Evolutionary conservation across 1,284 basidiomycete genomes (phyloP).

Genomic region (Ustilago esculenta): DNA sequence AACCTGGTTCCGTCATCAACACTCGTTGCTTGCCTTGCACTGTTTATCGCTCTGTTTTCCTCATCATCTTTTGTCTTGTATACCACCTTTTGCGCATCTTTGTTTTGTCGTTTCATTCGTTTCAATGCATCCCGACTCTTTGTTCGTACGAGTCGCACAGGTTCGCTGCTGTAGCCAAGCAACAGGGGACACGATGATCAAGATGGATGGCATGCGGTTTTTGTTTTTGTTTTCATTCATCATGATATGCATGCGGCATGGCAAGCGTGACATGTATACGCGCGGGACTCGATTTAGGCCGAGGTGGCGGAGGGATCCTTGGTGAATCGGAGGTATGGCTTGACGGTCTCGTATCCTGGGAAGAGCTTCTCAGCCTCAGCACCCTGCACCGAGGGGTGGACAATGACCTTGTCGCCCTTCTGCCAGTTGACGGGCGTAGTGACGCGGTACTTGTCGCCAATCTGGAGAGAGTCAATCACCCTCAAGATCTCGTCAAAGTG

Average conservation of each 20-base stretch:
- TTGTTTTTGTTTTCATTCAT: not conserved
- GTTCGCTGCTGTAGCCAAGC: no score
- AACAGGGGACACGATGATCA: no score
- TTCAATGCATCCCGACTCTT: no score
- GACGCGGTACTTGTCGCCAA: slow-evolving; percentile 76
- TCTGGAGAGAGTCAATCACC: slow-evolving; percentile 85
- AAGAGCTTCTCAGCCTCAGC: slow-evolving; percentile 90
- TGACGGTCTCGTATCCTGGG: slow-evolving; percentile 72
- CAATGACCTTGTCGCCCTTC: slow-evolving; percentile 90
- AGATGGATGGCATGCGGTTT: no score
- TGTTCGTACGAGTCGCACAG: no score
- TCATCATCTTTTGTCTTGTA: not conserved
- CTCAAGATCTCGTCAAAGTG: slow-evolving; percentile 83
- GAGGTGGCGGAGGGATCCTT: slow-evolving; percentile 52
- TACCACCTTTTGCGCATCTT: no score
- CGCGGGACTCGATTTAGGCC: not conserved
- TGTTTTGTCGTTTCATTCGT: no score
- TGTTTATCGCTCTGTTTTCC: not conserved
- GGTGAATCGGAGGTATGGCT: slow-evolving; percentile 71
- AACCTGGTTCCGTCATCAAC: no score
- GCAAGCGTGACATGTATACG: no score
- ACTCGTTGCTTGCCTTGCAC: no score
- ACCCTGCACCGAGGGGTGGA: slow-evolving; percentile 85
- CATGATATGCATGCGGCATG: no score
- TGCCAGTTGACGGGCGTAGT: slow-evolving; percentile 90